Percentiles rank a stretch among this genome's conserved stretches.
Conservation (phyloP, 2,329 filamentous ascomycete genomes). For the Monosporascus sp. region DNA sequence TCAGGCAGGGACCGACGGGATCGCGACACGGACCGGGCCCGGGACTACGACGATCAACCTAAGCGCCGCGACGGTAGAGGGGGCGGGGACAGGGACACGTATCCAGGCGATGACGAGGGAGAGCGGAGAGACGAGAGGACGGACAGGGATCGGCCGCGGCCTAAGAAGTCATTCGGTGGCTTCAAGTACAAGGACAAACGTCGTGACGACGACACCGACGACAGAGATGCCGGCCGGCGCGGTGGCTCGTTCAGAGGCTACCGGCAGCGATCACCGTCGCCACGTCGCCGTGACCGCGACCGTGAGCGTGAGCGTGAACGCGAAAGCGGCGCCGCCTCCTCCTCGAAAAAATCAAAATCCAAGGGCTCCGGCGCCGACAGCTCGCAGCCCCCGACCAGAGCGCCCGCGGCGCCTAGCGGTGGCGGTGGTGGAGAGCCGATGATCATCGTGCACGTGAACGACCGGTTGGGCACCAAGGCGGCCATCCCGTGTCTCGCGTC, state of each 20-base stretch:
- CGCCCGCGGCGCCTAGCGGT: slow-evolving; percentile 20
- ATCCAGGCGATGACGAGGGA: not conserved
- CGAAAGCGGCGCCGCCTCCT: slow-evolving; percentile 8
- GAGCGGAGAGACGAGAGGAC: slow-evolving; percentile 9
- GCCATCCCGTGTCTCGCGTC: slow-evolving; percentile 83
- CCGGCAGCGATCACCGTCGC: slow-evolving; percentile 35
- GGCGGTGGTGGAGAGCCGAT: slow-evolving; percentile 60
- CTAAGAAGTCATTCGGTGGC: slow-evolving; percentile 37
- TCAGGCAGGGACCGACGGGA: slow-evolving; percentile 6
- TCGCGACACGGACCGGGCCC: slow-evolving; percentile 3
- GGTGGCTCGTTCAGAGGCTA: slow-evolving; percentile 48
- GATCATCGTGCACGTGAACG: slow-evolving; percentile 92
- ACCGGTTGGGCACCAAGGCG: slow-evolving; percentile 92
- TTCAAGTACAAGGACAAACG: slow-evolving; percentile 57
- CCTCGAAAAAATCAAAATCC: slow-evolving; percentile 18
- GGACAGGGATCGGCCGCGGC: slow-evolving; percentile 12
- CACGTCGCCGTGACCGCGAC: slow-evolving; percentile 30
- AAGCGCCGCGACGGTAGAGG: not conserved
- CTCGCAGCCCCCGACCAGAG: slow-evolving; percentile 28
- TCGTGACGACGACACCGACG: slow-evolving; percentile 39
- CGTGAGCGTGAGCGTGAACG: slow-evolving; percentile 17
- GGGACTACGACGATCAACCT: no score
- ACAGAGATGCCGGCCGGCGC: slow-evolving; percentile 34
- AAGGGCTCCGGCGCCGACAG: slow-evolving; percentile 24
- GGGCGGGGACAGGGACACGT: not conserved